phyloP scores from a whole-genome alignment of 1,139 yeast genomes.

The Schizosaccharomyces versatilis region DNA sequence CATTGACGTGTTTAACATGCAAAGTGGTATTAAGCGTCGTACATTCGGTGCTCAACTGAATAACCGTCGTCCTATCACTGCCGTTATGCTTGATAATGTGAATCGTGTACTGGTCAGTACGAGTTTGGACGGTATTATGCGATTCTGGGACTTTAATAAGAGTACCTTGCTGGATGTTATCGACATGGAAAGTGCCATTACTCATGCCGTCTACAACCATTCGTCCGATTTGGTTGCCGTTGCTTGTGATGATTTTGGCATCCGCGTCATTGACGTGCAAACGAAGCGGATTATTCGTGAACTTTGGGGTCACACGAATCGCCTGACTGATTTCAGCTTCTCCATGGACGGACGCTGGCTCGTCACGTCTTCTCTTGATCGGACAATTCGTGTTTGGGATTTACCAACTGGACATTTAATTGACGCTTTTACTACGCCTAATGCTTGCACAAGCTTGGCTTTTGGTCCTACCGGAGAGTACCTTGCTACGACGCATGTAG shows the following conservation, averaged over 20 bases:
- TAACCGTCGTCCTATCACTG: slow-evolving; percentile 69
- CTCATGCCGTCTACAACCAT: slow-evolving; percentile 52
- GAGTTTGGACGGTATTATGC: slow-evolving; percentile 76
- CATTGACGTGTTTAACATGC: slow-evolving; percentile 74
- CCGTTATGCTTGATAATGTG: slow-evolving; percentile 73
- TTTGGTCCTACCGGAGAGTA: slow-evolving; percentile 79
- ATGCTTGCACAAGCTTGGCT: slow-evolving; percentile 57
- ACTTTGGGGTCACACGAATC: slow-evolving; percentile 70
- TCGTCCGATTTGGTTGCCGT: slow-evolving; percentile 70
- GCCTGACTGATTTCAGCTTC: slow-evolving; percentile 75
- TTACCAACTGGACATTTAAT: slow-evolving; percentile 92
- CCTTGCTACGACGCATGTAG: slow-evolving; percentile 81
- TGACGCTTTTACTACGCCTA: slow-evolving; percentile 64
- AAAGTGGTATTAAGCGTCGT: slow-evolving; percentile 63
- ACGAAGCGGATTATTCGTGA: slow-evolving; percentile 72
- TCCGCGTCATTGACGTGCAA: slow-evolving; percentile 59
- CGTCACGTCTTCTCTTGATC: slow-evolving; percentile 61
- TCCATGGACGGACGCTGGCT: slow-evolving; percentile 95
- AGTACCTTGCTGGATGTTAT: slow-evolving; percentile 49
- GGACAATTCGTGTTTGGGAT: slow-evolving; percentile 91
- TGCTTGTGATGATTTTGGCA: slow-evolving; percentile 66
- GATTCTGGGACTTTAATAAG: slow-evolving; percentile 65
- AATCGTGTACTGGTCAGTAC: slow-evolving; percentile 68
- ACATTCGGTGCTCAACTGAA: slow-evolving; percentile 22
- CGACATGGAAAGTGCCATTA: slow-evolving; percentile 53